Evolutionary conservation across 2,329 filamentous ascomycete genomes (phyloP), one percentile per base, ranked within the genome.

Genomic region (Trichoderma sp.): DNA sequence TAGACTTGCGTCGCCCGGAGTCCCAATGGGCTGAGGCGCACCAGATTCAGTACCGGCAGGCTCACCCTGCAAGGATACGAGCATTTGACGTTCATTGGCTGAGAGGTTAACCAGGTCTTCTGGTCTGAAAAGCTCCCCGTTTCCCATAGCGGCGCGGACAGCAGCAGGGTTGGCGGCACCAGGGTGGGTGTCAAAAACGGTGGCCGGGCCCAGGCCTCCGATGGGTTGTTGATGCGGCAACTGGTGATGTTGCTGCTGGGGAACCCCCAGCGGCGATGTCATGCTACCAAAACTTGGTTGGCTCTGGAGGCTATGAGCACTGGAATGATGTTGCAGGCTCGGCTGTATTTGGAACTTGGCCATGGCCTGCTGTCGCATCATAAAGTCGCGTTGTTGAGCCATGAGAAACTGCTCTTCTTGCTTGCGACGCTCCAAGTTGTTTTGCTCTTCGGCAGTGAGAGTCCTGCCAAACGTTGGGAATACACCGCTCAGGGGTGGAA

Each of bases 331-430:
- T 77, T 98, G 94, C 9, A 98, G 87, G 72, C 84, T 78, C 68
- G 80, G 78, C 30, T 50, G 67, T 76, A 92, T 86, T 70, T 91
- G 91, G 79, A 93, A 91, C 79, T 95, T 91, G 65, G 90, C 86
- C 72, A 94, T 90, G 7, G 88, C 87, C 78, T 97, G 94, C 78
- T 97, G 94, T 74, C 94, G 93, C 74, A 94, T 92, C 70, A 98
- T 88, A 76, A 94, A 93, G 80, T 99, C 96, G 76, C 97, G 94
- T 81, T 99, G 96, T 55, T 96, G 92, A 59, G 97, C 96, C 90
- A 98, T 97, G 43, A 97, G 86, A 80, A 96, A 97, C 80, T 99
- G 96, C 79, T 99, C 97, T 81, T 99, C 96, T 80, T 99, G 96
- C 84, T 99, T 99, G 67, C 96, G 88, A 68, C 96, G 90, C 83